A percentile compares a stretch with the other conserved stretches of the same genome.
These are phyloP conservation scores for Elymus sibiricus DNA, from an alignment of 176 grass and related monocot genomes.

Conservation along the genomic window DNA sequence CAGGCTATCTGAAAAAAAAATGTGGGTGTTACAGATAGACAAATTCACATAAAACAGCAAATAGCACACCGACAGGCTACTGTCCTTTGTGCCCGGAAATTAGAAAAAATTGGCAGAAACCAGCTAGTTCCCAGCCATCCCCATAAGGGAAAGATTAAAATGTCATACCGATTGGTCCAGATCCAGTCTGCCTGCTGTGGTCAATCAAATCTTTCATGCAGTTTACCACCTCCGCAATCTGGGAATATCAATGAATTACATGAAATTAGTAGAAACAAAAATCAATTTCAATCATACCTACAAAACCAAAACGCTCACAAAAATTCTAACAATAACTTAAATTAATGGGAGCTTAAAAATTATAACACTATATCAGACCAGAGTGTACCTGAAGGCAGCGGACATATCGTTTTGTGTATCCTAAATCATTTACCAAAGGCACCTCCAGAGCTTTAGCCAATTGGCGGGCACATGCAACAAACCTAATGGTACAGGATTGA, in stretches of 20 bases:
- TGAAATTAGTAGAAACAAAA: slow-evolving; percentile 27
- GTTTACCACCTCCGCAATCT: slow-evolving; percentile 98
- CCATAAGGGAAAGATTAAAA: background rate
- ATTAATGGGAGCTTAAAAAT: background rate
- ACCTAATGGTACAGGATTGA: slow-evolving; percentile 54
- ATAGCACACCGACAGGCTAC: background rate
- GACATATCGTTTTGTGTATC: slow-evolving; percentile 98
- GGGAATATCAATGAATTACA: slow-evolving; percentile 28
- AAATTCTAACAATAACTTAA: background rate
- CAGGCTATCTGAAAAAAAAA: slow-evolving; percentile 73
- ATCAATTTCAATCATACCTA: background rate
- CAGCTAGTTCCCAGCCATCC: background rate
- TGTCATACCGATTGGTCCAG: slow-evolving; percentile 79
- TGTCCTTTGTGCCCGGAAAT: background rate
- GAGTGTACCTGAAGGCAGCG: slow-evolving; percentile 90
- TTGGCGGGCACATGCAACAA: slow-evolving; percentile 78
- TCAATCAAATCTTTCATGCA: slow-evolving; percentile 99
- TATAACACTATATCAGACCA: background rate
- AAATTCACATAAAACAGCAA: background rate
- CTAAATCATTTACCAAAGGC: slow-evolving; percentile 98
- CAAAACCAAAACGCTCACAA: background rate
- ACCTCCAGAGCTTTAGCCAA: slow-evolving; percentile 91
- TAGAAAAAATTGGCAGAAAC: background rate
- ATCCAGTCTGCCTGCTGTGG: slow-evolving; percentile 77
- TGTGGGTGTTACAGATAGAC: slow-evolving; percentile 2